phyloP scores from a whole-genome alignment of 148 eudicot species.

The Chenopodium suecicum region DNA sequence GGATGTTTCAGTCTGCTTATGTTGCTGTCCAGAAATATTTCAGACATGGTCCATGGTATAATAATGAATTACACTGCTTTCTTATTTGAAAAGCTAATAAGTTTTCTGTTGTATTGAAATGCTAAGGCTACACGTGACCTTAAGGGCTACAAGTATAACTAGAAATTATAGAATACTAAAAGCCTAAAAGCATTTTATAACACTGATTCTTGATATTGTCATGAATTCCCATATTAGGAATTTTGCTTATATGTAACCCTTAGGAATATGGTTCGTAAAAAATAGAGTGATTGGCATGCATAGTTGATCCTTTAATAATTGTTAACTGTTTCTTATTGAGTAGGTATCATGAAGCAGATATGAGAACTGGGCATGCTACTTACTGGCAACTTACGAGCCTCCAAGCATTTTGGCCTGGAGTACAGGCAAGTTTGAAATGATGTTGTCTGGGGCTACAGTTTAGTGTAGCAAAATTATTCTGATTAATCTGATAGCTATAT shows the following conservation, averaged over 20 bases:
- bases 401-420: conserved; percentile 99
- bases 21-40: conserved; percentile 87
- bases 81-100: background rate
- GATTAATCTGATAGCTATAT: conserved; percentile 9
- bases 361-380: conserved; percentile 95
- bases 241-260: background rate
- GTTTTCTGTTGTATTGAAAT: background rate
- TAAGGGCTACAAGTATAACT: background rate
- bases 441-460: conserved; percentile 1
- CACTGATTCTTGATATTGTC: background rate
- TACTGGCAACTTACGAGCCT: conserved; percentile 97
- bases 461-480: background rate
- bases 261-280: background rate
- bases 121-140: background rate
- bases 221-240: background rate
- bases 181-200: background rate
- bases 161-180: too few species aligned
- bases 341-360: conserved; percentile 99
- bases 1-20: conserved; percentile 98
- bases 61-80: background rate
- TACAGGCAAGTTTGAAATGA: conserved; percentile 56
- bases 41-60: conserved; percentile 93
- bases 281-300: background rate
- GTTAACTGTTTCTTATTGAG: conserved; percentile 13
- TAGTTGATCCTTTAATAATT: background rate